phyloP scores from a whole-genome alignment of 306 rosid genomes.

The Gastrolobium villosum region DNA sequence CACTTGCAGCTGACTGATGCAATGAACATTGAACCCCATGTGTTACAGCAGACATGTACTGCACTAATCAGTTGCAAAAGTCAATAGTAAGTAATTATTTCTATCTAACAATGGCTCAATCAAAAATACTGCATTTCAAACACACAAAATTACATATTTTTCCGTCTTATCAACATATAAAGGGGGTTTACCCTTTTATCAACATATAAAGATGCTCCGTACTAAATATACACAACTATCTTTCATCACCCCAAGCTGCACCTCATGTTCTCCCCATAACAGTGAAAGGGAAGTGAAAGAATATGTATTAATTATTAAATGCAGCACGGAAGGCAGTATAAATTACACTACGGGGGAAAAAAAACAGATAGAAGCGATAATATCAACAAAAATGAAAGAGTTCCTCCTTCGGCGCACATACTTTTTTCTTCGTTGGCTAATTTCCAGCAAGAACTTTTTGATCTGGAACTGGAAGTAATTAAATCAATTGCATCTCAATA shows the following conservation, averaged over 20 bases:
- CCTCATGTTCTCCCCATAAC: background rate
- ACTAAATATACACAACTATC: background rate
- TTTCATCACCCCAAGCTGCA: background rate
- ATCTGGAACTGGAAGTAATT: constrained; percentile 46
- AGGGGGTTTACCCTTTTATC: background rate
- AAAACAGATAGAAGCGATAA: constrained; percentile 29
- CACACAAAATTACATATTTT: background rate
- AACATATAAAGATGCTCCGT: background rate
- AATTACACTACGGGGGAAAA: constrained; percentile 22
- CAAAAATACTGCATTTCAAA: background rate
- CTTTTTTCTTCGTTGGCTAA: background rate
- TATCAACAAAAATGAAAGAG: constrained; percentile 23
- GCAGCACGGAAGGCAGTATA: constrained; percentile 1
- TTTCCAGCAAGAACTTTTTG: constrained; percentile 34
- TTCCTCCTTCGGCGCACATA: constrained; percentile 42
- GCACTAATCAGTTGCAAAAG: background rate
- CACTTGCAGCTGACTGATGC: too few species aligned
- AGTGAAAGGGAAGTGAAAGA: background rate
- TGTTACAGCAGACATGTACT: too few species aligned
- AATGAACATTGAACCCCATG: too few species aligned
- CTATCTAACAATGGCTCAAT: background rate
- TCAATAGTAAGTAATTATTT: background rate
- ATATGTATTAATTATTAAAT: constrained; percentile 30
- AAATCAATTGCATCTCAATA: constrained; percentile 42
- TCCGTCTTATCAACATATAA: background rate